phyloP scores from a whole-genome alignment of 306 rosid genomes.

The Acacia melanoxylon region DNA sequence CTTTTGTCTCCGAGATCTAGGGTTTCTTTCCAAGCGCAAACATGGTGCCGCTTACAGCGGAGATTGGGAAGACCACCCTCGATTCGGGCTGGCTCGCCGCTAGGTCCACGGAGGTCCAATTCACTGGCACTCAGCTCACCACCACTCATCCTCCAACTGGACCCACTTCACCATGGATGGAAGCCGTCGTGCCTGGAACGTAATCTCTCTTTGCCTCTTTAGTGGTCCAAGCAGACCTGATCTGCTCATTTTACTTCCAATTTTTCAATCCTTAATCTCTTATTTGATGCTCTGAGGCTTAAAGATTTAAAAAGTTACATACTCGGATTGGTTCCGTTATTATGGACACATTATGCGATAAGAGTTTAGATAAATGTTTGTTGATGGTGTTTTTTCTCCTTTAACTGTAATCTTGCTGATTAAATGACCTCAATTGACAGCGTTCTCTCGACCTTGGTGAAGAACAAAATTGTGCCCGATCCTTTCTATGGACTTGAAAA shows the following conservation, averaged over 20 bases:
- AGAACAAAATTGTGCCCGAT: constrained; percentile 81
- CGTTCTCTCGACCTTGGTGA: constrained; percentile 80
- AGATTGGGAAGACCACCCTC: constrained; percentile 52
- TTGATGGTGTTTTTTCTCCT: background rate
- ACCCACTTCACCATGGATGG: constrained; percentile 74
- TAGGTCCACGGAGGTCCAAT: constrained; percentile 66
- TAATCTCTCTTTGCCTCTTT: constrained; percentile 37
- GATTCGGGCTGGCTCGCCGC: constrained; percentile 89
- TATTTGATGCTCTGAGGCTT: background rate
- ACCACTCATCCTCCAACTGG: constrained; percentile 74
- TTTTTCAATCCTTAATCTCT: background rate
- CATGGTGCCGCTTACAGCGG: constrained; percentile 29
- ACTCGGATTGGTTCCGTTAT: background rate
- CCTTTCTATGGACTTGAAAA: constrained; percentile 85
- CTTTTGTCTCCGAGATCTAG: constrained; percentile 9
- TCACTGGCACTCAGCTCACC: constrained; percentile 78
- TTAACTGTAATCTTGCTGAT: background rate
- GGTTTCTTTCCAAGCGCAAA: constrained; percentile 3
- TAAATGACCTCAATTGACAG: constrained; percentile 41
- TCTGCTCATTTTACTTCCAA: background rate
- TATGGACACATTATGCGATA: background rate
- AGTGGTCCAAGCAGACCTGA: background rate
- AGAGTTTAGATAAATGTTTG: background rate
- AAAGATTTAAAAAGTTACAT: background rate
- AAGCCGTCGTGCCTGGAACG: constrained; percentile 95